phyloP scores from a whole-genome alignment of 2,329 filamentous ascomycete genomes.

The Botrytis byssoidea region DNA sequence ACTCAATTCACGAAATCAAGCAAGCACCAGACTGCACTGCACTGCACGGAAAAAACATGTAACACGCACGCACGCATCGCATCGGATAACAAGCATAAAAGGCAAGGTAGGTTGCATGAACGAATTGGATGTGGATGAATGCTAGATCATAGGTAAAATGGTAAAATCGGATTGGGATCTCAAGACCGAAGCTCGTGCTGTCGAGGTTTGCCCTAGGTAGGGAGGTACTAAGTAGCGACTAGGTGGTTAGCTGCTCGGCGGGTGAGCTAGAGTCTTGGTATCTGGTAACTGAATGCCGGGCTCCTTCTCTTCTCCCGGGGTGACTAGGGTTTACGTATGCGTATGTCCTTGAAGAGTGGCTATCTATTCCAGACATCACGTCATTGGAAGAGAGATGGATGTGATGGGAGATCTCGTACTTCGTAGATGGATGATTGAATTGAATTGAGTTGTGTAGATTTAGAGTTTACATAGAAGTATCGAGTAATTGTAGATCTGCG shows the following conservation, averaged over 20 bases:
- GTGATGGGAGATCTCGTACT: too few relatives aligned
- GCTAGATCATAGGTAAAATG: too few relatives aligned
- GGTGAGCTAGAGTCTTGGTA: neutral
- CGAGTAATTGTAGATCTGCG: too few relatives aligned
- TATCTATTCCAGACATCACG: neutral
- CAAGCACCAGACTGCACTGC: too few relatives aligned
- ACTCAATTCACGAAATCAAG: too few relatives aligned
- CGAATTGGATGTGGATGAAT: neutral
- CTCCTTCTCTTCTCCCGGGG: neutral
- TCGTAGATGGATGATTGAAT: too few relatives aligned
- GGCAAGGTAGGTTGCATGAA: neutral
- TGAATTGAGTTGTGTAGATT: neutral
- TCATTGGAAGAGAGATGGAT: neutral
- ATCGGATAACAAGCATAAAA: neutral
- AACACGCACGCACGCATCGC: neutral
- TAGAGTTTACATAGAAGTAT: neutral
- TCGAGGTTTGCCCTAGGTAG: too few relatives aligned
- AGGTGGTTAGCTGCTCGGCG: too few relatives aligned
- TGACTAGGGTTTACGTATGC: neutral
- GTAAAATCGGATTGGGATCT: neutral
- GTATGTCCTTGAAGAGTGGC: neutral
- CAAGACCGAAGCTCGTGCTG: too few relatives aligned
- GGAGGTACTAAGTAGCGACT: too few relatives aligned
- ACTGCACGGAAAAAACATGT: neutral
- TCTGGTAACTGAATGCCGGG: neutral